Conservation (phyloP, 2,329 filamentous ascomycete genomes). For the Colletotrichum salicis region DNA sequence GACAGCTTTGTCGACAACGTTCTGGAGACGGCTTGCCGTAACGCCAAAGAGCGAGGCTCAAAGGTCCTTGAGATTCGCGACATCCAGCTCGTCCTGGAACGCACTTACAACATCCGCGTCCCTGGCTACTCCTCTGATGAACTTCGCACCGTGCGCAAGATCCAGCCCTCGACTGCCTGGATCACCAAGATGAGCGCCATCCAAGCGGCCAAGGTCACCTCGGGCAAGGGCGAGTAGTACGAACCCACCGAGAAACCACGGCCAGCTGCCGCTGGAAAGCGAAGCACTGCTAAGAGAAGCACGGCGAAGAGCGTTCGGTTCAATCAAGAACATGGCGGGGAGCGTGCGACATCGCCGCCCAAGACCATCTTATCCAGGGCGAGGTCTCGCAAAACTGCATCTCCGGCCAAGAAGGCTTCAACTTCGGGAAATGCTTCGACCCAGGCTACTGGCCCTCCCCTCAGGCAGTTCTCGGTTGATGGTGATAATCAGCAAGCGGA, state of each 20-base stretch:
- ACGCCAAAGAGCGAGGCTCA: slow-evolving; percentile 91
- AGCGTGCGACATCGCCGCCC: not conserved
- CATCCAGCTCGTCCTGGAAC: slow-evolving; percentile 83
- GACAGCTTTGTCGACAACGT: slow-evolving; percentile 97
- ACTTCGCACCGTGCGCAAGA: slow-evolving; percentile 91
- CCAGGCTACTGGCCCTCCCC: not conserved
- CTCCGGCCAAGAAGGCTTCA: not conserved
- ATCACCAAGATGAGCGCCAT: slow-evolving; percentile 97
- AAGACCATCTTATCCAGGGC: not conserved
- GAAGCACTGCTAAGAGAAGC: not conserved
- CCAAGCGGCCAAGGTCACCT: slow-evolving; percentile 88
- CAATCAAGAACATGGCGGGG: slow-evolving; percentile 6
- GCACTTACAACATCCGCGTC: slow-evolving; percentile 90
- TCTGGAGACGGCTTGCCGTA: slow-evolving; percentile 84
- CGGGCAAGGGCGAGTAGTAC: slow-evolving; percentile 66
- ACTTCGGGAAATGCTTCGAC: not conserved
- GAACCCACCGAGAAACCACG: slow-evolving; percentile 13
- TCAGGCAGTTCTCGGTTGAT: slow-evolving; percentile 1
- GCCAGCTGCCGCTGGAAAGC: slow-evolving; percentile 9
- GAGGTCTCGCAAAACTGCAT: slow-evolving; percentile 2
- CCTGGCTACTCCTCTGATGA: slow-evolving; percentile 96
- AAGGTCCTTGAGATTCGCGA: slow-evolving; percentile 91
- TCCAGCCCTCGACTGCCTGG: slow-evolving; percentile 88
- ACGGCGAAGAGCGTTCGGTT: slow-evolving; percentile 18
- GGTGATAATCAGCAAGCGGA: not conserved